Evolutionary conservation across 2,329 filamentous ascomycete species (phyloP).

Genomic region (Arthrinium phaeospermum): DNA sequence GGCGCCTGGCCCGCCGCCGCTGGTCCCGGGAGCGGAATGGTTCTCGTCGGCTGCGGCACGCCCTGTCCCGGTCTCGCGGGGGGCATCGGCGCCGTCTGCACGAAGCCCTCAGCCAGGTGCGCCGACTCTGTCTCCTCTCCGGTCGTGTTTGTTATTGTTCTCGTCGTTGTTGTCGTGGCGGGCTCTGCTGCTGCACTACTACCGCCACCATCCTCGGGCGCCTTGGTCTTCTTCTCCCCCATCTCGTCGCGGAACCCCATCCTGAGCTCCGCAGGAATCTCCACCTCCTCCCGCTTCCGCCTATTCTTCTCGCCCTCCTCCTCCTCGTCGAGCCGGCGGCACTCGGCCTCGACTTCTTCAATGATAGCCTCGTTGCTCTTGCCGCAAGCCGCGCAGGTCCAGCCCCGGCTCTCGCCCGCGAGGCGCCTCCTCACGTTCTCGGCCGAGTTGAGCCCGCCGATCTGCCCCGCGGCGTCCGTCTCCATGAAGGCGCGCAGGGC

Average conservation of each 20-base stretch:
- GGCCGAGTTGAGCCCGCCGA: slow-evolving; percentile 84
- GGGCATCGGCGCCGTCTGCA: slow-evolving; percentile 50
- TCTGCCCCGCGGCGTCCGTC: slow-evolving; percentile 82
- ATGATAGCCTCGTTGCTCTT: slow-evolving; percentile 78
- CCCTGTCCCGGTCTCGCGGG: slow-evolving; percentile 33
- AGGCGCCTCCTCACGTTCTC: slow-evolving; percentile 70
- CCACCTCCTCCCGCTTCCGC: slow-evolving; percentile 44
- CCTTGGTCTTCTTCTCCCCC: slow-evolving; percentile 43
- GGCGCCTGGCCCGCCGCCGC: slow-evolving; percentile 29
- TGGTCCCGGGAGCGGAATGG: slow-evolving; percentile 34
- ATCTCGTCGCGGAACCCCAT: slow-evolving; percentile 79
- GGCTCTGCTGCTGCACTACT: slow-evolving; percentile 22
- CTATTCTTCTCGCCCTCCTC: slow-evolving; percentile 27
- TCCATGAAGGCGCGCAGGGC: slow-evolving; percentile 91
- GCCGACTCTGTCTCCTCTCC: slow-evolving; percentile 21
- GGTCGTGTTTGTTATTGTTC: slow-evolving; percentile 16
- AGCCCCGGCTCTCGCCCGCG: slow-evolving; percentile 69
- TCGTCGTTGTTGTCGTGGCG: background rate
- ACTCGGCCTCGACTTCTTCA: slow-evolving; percentile 66
- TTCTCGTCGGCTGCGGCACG: slow-evolving; percentile 36
- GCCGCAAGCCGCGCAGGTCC: slow-evolving; percentile 73
- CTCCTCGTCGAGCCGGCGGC: slow-evolving; percentile 42
- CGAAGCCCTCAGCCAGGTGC: slow-evolving; percentile 63
- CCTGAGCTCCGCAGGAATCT: slow-evolving; percentile 61
- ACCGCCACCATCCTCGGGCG: slow-evolving; percentile 18